These are phyloP conservation scores for Starmerella bombi DNA, from an alignment of 805 yeast genomes.

Conservation along the genomic window DNA sequence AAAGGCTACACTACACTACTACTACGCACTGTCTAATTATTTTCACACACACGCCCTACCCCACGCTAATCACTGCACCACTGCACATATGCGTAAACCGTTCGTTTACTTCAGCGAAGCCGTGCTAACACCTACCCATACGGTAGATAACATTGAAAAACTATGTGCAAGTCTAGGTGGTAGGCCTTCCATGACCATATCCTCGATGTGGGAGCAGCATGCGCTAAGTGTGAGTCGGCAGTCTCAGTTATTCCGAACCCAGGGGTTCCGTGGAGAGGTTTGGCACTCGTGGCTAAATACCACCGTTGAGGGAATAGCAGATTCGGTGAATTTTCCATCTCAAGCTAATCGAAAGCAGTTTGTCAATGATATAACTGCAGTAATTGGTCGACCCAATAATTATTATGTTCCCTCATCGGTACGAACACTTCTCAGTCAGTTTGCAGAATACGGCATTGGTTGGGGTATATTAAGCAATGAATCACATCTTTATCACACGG, in stretches of 20 bases:
- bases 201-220: slow-evolving; percentile 12
- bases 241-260: slow-evolving; percentile 8
- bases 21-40: no score
- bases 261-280: slow-evolving; percentile 12
- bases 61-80: no score
- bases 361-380: slow-evolving; percentile 1
- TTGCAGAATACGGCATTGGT: slow-evolving; percentile 11
- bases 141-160: slow-evolving; percentile 1
- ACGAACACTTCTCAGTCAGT: slow-evolving; percentile 8
- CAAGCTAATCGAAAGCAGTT: background rate
- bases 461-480: slow-evolving; percentile 26
- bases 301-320: slow-evolving; percentile 10
- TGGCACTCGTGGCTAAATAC: slow-evolving; percentile 11
- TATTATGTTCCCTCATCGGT: slow-evolving; percentile 16
- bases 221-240: slow-evolving; percentile 18
- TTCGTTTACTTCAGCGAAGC: slow-evolving; percentile 21
- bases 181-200: background rate
- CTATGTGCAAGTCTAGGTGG: slow-evolving; percentile 5
- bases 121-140: slow-evolving; percentile 13
- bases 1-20: no score
- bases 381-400: slow-evolving; percentile 11
- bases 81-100: slow-evolving; percentile 14
- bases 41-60: no score
- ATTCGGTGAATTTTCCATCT: background rate
- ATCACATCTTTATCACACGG: slow-evolving; percentile 18